phyloP scores from a whole-genome alignment of 2,329 filamentous ascomycete genomes.

The Sporothrix mexicana region DNA sequence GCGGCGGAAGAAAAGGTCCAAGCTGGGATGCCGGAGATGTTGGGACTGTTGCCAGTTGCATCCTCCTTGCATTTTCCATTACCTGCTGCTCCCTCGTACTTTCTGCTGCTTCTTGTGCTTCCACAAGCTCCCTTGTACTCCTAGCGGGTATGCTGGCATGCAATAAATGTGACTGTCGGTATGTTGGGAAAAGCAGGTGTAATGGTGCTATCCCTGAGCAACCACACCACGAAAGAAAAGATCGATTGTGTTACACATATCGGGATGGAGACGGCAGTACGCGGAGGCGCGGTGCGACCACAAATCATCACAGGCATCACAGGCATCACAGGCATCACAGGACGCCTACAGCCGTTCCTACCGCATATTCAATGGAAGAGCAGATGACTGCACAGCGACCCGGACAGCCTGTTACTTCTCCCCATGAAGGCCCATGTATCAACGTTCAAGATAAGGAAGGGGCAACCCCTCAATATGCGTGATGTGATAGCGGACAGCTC shows the following conservation, averaged over 20 bases:
- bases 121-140: not conserved
- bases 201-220: not conserved
- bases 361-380: not conserved
- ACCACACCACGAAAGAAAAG: conserved; percentile 25
- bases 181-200: not conserved
- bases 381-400: conserved; percentile 5
- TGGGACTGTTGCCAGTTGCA: not conserved
- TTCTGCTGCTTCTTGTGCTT: not conserved
- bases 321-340: too few relatives aligned
- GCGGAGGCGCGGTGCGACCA: conserved; percentile 6
- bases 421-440: too few relatives aligned
- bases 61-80: not conserved
- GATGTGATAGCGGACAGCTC: not conserved
- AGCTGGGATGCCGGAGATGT: not conserved
- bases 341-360: not conserved
- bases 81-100: too few relatives aligned
- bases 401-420: not conserved
- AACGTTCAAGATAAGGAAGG: too few relatives aligned
- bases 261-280: conserved; percentile 14
- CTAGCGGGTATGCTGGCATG: too few relatives aligned
- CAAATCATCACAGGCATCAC: too few relatives aligned
- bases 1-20: not conserved
- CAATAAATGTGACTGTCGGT: not conserved
- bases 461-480: not conserved
- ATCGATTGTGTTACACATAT: conserved; percentile 12